phyloP scores from a whole-genome alignment of 768 basidiomycete species.

The Polyporus arcularius region DNA sequence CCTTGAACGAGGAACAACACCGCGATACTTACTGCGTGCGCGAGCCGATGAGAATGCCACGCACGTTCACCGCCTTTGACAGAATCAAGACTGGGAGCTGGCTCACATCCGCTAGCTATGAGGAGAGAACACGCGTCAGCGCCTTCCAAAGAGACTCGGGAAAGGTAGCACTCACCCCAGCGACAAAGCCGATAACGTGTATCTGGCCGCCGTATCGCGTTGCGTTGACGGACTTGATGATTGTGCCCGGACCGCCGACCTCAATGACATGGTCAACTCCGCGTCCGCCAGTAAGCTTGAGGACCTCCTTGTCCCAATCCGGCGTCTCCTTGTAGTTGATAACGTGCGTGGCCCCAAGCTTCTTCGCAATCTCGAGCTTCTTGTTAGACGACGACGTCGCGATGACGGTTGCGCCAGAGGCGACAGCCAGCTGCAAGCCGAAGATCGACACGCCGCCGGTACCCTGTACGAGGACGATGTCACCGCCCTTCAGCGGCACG shows the following conservation, averaged over 20 bases:
- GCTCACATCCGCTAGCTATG: slow-evolving; percentile 20
- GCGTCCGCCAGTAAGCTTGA: slow-evolving; percentile 36
- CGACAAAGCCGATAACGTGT: slow-evolving; percentile 54
- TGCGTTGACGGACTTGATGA: slow-evolving; percentile 44
- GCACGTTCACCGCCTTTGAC: slow-evolving; percentile 36
- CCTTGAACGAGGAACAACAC: slow-evolving; percentile 12
- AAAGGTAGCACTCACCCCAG: slow-evolving; percentile 32
- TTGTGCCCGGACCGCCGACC: slow-evolving; percentile 57
- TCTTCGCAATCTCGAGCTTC: slow-evolving; percentile 54
- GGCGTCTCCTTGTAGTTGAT: slow-evolving; percentile 65
- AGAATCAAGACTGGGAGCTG: slow-evolving; percentile 19
- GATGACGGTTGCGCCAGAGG: slow-evolving; percentile 64
- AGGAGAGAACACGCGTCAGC: not conserved
- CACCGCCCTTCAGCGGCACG: slow-evolving; percentile 55
- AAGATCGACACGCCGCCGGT: slow-evolving; percentile 62
- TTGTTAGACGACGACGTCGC: slow-evolving; percentile 67
- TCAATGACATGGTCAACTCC: slow-evolving; percentile 43
- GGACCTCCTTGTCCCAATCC: slow-evolving; percentile 59
- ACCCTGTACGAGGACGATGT: slow-evolving; percentile 56
- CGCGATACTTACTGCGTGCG: slow-evolving; percentile 52
- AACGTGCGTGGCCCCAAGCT: slow-evolving; percentile 52
- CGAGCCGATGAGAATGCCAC: slow-evolving; percentile 58
- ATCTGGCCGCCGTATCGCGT: slow-evolving; percentile 45
- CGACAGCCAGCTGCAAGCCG: slow-evolving; percentile 60
- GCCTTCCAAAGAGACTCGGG: slow-evolving; percentile 12